Evolutionary conservation across 768 basidiomycete species (phyloP).

Genomic region (Mycena filopes): DNA sequence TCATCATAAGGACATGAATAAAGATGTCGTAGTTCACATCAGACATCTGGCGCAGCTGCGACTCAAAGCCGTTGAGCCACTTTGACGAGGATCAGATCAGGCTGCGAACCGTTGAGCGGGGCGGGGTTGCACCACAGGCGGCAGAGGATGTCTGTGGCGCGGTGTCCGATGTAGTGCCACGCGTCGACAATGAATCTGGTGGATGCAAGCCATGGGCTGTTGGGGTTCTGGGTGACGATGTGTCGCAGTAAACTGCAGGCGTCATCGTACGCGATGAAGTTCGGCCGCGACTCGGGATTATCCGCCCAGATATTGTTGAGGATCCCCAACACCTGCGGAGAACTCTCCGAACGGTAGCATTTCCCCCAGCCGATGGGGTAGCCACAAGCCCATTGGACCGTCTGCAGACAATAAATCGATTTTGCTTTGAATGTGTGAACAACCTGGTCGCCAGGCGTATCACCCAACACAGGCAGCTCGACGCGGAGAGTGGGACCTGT

Average conservation of each 20-base stretch:
- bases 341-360: constrained; percentile 30
- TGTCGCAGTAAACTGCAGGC: constrained; percentile 24
- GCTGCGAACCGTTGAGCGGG: constrained; percentile 31
- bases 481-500: not conserved
- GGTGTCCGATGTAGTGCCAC: constrained; percentile 24
- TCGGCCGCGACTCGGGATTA: constrained; percentile 1
- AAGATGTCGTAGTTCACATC: too few species aligned
- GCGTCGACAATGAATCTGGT: constrained; percentile 34
- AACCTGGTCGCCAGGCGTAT: constrained; percentile 8
- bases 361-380: constrained; percentile 33
- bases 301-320: constrained; percentile 20
- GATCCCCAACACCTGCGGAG: constrained; percentile 24
- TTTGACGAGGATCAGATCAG: constrained; percentile 25
- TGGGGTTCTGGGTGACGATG: constrained; percentile 9
- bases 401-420: constrained; percentile 30
- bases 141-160: constrained; percentile 23
- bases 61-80: too few species aligned
- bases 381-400: constrained; percentile 35
- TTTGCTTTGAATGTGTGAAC: constrained; percentile 27
- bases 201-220: constrained; percentile 17
- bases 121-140: too few species aligned
- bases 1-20: too few species aligned
- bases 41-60: too few species aligned
- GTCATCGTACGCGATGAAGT: constrained; percentile 30
- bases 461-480: constrained; percentile 6